Conservation (phyloP, 2,329 filamentous ascomycete genomes). For the Alternaria postmessia region DNA sequence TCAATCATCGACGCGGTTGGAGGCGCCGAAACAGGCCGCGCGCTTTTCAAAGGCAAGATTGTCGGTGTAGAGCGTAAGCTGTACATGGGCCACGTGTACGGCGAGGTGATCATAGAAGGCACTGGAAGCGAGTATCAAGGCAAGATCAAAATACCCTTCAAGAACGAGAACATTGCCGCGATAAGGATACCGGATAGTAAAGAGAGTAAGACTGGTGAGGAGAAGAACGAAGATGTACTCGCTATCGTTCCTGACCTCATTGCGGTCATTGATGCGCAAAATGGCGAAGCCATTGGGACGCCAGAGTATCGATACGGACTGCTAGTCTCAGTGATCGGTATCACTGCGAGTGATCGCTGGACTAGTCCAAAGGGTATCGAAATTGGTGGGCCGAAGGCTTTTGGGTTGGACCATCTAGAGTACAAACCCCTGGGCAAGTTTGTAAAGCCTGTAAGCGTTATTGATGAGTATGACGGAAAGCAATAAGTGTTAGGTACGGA, state of each 20-base stretch:
- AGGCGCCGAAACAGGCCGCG: slow-evolving; percentile 45
- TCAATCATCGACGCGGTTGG: slow-evolving; percentile 55
- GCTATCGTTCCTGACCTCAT: slow-evolving; percentile 62
- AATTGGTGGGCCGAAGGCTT: slow-evolving; percentile 60
- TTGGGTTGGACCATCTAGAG: slow-evolving; percentile 58
- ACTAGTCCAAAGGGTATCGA: slow-evolving; percentile 59
- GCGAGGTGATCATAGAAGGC: slow-evolving; percentile 53
- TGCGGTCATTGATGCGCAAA: slow-evolving; percentile 58
- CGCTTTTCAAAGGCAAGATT: slow-evolving; percentile 58
- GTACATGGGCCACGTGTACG: slow-evolving; percentile 54
- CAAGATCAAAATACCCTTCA: slow-evolving; percentile 71
- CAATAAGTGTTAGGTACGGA: slow-evolving; percentile 3
- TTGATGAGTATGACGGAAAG: slow-evolving; percentile 56
- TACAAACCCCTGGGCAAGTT: slow-evolving; percentile 63
- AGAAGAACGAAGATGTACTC: slow-evolving; percentile 52
- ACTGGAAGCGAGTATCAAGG: slow-evolving; percentile 48
- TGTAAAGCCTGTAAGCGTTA: slow-evolving; percentile 62
- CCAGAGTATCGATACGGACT: slow-evolving; percentile 65
- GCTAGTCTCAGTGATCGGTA: slow-evolving; percentile 62
- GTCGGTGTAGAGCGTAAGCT: slow-evolving; percentile 54
- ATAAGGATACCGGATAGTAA: slow-evolving; percentile 39
- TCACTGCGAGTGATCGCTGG: slow-evolving; percentile 64
- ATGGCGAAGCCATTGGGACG: slow-evolving; percentile 60
- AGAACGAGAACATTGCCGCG: slow-evolving; percentile 77
- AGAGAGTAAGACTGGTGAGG: slow-evolving; percentile 38